Conservation (phyloP, 805 yeast genomes). For the Pichia nanzhaoensis region DNA sequence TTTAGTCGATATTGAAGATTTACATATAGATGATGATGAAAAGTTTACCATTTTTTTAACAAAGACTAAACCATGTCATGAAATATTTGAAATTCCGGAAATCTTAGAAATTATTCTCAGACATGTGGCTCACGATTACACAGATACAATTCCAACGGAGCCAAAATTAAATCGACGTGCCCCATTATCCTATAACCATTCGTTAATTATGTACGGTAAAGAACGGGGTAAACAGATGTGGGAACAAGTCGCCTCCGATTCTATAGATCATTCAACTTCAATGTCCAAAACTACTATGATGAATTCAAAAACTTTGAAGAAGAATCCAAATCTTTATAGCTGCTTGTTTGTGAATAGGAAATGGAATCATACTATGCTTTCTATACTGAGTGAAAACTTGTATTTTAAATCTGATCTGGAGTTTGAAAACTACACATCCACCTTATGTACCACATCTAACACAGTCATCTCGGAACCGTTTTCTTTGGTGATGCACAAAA, state of each 20-base stretch:
- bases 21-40: not conserved
- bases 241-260: conserved; percentile 22
- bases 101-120: conserved; percentile 54
- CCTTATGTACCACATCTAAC: not conserved
- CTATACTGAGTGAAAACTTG: conserved; percentile 48
- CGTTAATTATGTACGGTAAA: conserved; percentile 48
- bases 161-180: conserved; percentile 52
- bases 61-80: not conserved
- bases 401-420: conserved; percentile 44
- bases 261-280: conserved; percentile 8
- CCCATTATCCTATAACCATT: conserved; percentile 62
- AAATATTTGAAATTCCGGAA: conserved; percentile 70
- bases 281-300: conserved; percentile 8
- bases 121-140: conserved; percentile 48
- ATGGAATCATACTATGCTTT: conserved; percentile 53
- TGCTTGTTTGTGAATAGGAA: conserved; percentile 65
- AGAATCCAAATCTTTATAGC: conserved; percentile 37
- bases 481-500: conserved; percentile 61
- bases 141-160: conserved; percentile 53
- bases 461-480: conserved; percentile 13
- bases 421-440: conserved; percentile 23
- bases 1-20: not conserved
- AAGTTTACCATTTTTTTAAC: too few species aligned
- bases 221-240: conserved; percentile 37
- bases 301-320: not conserved